A percentile compares a stretch with the other conserved stretches of the same genome.
Evolutionary conservation across 1,284 basidiomycete species (phyloP).

Genomic region (Violaceomyces palustris): DNA sequence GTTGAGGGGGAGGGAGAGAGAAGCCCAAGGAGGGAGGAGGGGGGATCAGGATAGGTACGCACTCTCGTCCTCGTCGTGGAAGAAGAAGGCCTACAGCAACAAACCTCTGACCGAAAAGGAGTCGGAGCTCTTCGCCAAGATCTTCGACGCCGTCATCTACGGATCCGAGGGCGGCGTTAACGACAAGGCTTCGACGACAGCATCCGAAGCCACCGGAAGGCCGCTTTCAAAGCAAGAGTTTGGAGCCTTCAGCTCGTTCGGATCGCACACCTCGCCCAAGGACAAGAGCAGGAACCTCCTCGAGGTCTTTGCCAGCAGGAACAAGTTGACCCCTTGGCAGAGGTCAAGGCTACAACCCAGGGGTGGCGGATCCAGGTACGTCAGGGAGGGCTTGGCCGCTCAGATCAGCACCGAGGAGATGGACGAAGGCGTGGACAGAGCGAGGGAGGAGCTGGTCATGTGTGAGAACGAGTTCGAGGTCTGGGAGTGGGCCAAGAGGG

Average conservation of each 20-base stretch:
- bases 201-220: background rate
- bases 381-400: slow-evolving; percentile 20
- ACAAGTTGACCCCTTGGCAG: slow-evolving; percentile 5
- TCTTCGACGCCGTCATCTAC: slow-evolving; percentile 1
- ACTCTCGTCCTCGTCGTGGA: background rate
- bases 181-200: background rate
- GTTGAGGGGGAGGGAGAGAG: too few species aligned
- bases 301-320: slow-evolving; percentile 17
- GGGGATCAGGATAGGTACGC: too few species aligned
- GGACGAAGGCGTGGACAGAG: slow-evolving; percentile 31
- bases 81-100: background rate
- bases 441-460: slow-evolving; percentile 17
- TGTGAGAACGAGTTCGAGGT: slow-evolving; percentile 26
- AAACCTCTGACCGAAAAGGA: slow-evolving; percentile 20
- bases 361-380: slow-evolving; percentile 9
- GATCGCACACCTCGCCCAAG: slow-evolving; percentile 10
- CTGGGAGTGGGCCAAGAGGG: slow-evolving; percentile 16
- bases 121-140: slow-evolving; percentile 19
- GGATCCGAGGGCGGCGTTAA: background rate
- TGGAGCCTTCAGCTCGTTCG: slow-evolving; percentile 19
- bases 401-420: slow-evolving; percentile 13
- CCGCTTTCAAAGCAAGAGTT: slow-evolving; percentile 13
- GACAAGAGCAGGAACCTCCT: slow-evolving; percentile 7
- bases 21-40: too few species aligned
- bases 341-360: slow-evolving; percentile 6